These are phyloP conservation scores for Lactarius quietus DNA, from an alignment of 768 basidiomycete species.

Conservation along the genomic window DNA sequence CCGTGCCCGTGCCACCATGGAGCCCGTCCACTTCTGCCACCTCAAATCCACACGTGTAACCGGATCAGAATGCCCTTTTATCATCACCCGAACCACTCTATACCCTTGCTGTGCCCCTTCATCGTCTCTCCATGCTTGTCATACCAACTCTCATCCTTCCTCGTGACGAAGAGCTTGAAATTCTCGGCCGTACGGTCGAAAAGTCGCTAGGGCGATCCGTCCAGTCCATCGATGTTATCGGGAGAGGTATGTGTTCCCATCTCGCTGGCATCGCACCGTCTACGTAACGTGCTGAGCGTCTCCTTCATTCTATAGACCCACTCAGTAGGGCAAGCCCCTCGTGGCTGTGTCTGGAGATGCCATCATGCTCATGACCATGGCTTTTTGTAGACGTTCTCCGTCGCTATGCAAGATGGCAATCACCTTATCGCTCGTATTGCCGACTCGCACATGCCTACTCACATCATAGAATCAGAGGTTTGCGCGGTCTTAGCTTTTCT, in stretches of 20 bases:
- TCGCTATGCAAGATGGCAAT: constrained; percentile 27
- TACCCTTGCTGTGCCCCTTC: constrained; percentile 7
- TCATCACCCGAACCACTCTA: not conserved
- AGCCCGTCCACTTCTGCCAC: not conserved
- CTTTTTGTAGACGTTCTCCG: constrained; percentile 28
- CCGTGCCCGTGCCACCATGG: not conserved
- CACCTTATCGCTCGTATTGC: constrained; percentile 27
- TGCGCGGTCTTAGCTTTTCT: not conserved
- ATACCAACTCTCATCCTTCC: constrained; percentile 16
- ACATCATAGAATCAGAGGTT: constrained; percentile 28
- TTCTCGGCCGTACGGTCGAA: constrained; percentile 26
- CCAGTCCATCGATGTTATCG: constrained; percentile 28
- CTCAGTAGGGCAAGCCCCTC: constrained; percentile 18
- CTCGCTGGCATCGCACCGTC: not conserved
- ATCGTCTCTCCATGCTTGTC: constrained; percentile 8
- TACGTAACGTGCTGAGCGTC: not conserved
- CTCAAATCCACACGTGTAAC: not conserved
- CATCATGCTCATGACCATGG: constrained; percentile 14
- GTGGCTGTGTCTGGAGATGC: not conserved
- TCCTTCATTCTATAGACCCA: constrained; percentile 4
- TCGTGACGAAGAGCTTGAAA: constrained; percentile 25
- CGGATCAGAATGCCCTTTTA: not conserved
- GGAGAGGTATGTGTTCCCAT: constrained; percentile 24
- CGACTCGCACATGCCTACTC: constrained; percentile 19
- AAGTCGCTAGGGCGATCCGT: constrained; percentile 22